A percentile compares a stretch with the other conserved stretches of the same genome.
phyloP scores from a whole-genome alignment of 1,284 basidiomycete species.

The Sporisorium sorghi region DNA sequence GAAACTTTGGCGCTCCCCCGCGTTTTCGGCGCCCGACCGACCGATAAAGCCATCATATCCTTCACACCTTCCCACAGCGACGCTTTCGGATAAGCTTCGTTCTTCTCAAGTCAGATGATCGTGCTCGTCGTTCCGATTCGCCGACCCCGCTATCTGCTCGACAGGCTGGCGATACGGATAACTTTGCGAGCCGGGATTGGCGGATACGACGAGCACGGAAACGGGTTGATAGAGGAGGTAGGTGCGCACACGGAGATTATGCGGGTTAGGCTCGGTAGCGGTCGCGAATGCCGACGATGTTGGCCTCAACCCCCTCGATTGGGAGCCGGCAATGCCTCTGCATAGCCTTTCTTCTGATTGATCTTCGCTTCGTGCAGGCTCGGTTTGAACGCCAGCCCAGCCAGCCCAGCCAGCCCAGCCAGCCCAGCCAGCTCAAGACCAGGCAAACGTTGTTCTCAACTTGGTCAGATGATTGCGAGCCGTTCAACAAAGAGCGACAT shows the following conservation, averaged over 20 bases:
- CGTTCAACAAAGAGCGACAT: no score
- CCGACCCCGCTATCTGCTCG: constrained; percentile 1
- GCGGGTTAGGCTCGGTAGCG: background rate
- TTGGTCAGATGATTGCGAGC: background rate
- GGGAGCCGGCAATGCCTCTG: no score
- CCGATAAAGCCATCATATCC: constrained; percentile 31
- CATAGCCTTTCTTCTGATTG: constrained; percentile 32
- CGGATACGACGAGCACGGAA: no score
- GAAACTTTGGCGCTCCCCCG: constrained; percentile 1
- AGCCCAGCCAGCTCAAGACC: no score
- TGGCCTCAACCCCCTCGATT: no score
- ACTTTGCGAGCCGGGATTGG: background rate
- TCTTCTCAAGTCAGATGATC: constrained; percentile 13
- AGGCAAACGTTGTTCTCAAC: no score
- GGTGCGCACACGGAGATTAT: background rate
- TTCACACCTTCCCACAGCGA: background rate
- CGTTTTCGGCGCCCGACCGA: constrained; percentile 11
- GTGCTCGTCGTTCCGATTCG: background rate
- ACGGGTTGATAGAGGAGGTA: no score
- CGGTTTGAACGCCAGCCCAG: background rate
- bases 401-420: background rate
- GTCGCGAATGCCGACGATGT: no score
- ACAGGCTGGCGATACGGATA: background rate
- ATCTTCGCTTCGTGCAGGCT: constrained; percentile 5
- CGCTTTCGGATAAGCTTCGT: background rate